Evolutionary conservation across 306 rosid species (phyloP), one percentile per base, ranked within the genome.

Genomic region (Betula pendula): DNA sequence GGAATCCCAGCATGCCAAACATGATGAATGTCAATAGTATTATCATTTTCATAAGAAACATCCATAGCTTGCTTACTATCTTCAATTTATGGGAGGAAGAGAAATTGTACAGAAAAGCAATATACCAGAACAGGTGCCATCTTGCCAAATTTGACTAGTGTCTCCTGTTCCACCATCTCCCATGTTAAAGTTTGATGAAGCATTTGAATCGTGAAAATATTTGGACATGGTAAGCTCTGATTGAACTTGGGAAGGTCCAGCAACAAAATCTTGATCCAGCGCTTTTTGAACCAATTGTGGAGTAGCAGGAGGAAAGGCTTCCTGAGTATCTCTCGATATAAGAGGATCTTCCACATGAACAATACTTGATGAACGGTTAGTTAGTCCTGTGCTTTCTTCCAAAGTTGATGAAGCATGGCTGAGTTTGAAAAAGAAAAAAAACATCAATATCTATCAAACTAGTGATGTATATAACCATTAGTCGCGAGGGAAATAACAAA

Each of bases 341-440:
- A 24, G 76, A 78, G 71, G 52, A 75, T 82, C 85, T 81, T 92
- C 94, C 80, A 89, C 97, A 48, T 74, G 85, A 75, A 77, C 70
- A 62, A 74, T 60, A 84, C 87, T 83, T 48, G 87, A 80, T 33
- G 91, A 84, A 75, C 84, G 76, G 80, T 72, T 69, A 60, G 83
- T 81, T 87, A 82, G 80, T 83, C 81, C 89, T 75, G 79, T 70
- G 83, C 90, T 89, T 85, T 79, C 85, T 74, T 84, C 85, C 51
- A 35, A 42, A 68, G 78, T 84, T 71, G 80, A 72, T 35, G 83
- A 76, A 66, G 45, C 66, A 76, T 66, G 66, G 74, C 79, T 79
- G 79, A 66, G 29, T 62, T 62, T 67, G n/a, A 31, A 16, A 70
- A 71, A 5, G 1, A 29, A 22, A 35, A 3, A 49, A 19, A 6